Evolutionary conservation across 2,329 filamentous ascomycete genomes (phyloP), one percentile per base, ranked within the genome.

Genomic region (Mollisiaceae sp.): DNA sequence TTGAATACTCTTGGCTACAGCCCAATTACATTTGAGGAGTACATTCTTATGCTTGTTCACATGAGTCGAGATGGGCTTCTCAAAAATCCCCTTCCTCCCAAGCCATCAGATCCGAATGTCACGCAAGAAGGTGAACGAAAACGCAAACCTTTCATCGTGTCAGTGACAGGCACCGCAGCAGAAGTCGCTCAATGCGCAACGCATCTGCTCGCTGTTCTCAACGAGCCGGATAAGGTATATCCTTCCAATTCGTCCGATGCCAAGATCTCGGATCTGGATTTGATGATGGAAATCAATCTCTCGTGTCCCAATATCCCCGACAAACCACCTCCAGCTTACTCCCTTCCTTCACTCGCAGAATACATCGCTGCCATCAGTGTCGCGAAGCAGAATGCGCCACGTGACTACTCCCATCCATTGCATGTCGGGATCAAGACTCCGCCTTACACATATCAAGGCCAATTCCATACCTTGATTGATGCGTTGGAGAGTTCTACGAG

Each of bases 1-100:
- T 75, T 93, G 60, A 94, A 94, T 74, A 92, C 86, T 0, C 80
- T 93, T 1, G 91, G 91, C 4, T 94, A 94, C 77, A 91, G 88
- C 67, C 91, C 91, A 0, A 77, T 87, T 18, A 78, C 83, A 0
- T 80, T 94, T 0, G 72, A 79, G 11, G 77, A 79, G 14, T 93
- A 93, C 66, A 80, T 93, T 0, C 68, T 67, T 1, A 86, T 85
- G 62, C 80, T 91, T 64, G 71, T 78, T 15, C 78, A 82, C 35
- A 81, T 89, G 45, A 70, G 5, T 65, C 67, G 70, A 43, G 39
- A 60, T 18, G 27, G 27, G 54, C 38, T 27, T 27, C n/a, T 50
- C 22, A 18, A 24, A 41, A 5, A 4, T 41, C 8, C 38, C 38
- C 3, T 18, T 3, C 38, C 11, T 14, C 38, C 38, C 27, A 32